Percentiles rank a stretch among this genome's conserved stretches.
Conservation (phyloP, 2,329 filamentous ascomycete genomes). For the Falciphora oryzae region DNA sequence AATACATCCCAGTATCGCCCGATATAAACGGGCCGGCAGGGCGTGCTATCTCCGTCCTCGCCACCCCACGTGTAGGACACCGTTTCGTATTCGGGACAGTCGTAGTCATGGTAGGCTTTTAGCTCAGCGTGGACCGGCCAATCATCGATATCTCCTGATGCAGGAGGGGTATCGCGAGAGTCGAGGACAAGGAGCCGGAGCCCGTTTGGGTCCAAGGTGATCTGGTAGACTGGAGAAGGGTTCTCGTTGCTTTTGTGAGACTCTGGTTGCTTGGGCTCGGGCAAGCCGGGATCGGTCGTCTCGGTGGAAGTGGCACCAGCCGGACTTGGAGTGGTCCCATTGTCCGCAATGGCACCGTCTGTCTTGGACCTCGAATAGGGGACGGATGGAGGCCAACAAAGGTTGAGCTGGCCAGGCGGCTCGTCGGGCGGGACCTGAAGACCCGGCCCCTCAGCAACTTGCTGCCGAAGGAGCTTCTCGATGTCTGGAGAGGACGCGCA, state of each 20-base stretch:
- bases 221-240: not conserved
- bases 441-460: no score
- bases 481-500: no score
- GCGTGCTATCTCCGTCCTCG: slow-evolving; percentile 19
- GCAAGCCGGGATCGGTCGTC: not conserved
- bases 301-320: no score
- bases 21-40: slow-evolving; percentile 18
- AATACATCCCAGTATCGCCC: slow-evolving; percentile 23
- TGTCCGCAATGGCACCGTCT: no score
- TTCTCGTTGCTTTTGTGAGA: not conserved
- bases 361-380: not conserved
- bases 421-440: not conserved
- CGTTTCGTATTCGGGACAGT: slow-evolving; percentile 7
- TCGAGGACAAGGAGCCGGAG: not conserved
- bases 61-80: slow-evolving; percentile 14
- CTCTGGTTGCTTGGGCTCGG: no score
- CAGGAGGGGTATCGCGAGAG: no score
- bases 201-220: not conserved
- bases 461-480: no score
- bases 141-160: not conserved
- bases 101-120: not conserved
- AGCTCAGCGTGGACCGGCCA: not conserved
- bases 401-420: not conserved
- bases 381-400: slow-evolving; percentile 1
- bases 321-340: no score